phyloP scores from a whole-genome alignment of 768 basidiomycete species.

The Tephrocybe sp. region DNA sequence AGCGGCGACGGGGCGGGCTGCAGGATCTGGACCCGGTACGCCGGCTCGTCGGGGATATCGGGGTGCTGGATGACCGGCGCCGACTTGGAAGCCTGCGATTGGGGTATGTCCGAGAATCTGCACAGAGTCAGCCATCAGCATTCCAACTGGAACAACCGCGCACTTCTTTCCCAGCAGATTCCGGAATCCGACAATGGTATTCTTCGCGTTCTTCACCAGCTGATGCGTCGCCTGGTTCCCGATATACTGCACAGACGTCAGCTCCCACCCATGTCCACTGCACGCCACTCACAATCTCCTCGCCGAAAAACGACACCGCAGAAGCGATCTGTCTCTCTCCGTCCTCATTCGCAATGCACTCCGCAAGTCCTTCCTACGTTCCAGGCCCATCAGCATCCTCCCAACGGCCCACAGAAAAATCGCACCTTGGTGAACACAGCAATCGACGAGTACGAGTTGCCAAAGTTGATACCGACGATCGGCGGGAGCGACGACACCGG shows the following conservation, averaged over 20 bases:
- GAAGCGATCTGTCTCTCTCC: constrained; percentile 98
- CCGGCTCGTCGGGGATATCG: constrained; percentile 65
- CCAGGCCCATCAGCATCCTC: neutral
- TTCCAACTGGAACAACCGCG: constrained; percentile 19
- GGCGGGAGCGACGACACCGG: constrained; percentile 46
- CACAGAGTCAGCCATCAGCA: neutral
- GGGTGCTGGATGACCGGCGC: constrained; percentile 81
- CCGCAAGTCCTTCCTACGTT: constrained; percentile 80
- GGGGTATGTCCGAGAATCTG: constrained; percentile 76
- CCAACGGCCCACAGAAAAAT: neutral
- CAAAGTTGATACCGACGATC: constrained; percentile 94
- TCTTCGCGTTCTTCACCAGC: constrained; percentile 91
- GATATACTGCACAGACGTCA: constrained; percentile 65
- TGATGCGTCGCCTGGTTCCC: constrained; percentile 94
- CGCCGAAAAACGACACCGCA: constrained; percentile 87
- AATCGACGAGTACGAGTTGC: constrained; percentile 93
- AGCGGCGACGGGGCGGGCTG: constrained; percentile 75
- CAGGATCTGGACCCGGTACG: constrained; percentile 82
- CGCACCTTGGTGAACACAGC: constrained; percentile 91
- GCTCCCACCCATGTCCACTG: constrained; percentile 2
- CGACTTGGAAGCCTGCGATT: constrained; percentile 51
- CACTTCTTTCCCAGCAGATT: constrained; percentile 92
- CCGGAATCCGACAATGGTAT: constrained; percentile 94
- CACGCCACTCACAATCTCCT: constrained; percentile 71
- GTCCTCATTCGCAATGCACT: constrained; percentile 98